phyloP scores from a whole-genome alignment of 176 grass and related monocot species.

The Oryza longistaminata region DNA sequence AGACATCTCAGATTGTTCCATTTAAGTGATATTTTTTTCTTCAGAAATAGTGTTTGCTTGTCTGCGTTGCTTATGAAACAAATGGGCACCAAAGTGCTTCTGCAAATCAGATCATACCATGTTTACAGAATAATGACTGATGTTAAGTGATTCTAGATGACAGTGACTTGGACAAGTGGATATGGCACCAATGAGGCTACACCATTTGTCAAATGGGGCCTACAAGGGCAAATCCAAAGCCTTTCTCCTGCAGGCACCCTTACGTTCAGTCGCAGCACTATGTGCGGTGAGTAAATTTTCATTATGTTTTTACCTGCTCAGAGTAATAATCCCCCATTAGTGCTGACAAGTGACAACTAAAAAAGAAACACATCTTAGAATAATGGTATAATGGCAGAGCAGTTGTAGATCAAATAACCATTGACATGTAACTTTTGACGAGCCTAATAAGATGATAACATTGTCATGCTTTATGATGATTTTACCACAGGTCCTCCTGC shows the following conservation, averaged over 20 bases:
- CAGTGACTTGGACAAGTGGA: constrained; percentile 94
- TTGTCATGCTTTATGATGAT: constrained; percentile 4
- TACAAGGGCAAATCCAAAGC: constrained; percentile 51
- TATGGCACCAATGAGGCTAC: constrained; percentile 67
- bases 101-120: neutral
- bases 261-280: constrained; percentile 64
- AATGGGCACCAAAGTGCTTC: neutral
- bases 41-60: constrained; percentile 12
- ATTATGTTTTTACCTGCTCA: constrained; percentile 1
- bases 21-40: constrained; percentile 15
- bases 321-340: neutral
- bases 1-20: neutral
- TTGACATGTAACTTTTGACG: constrained; percentile 1
- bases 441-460: constrained; percentile 1
- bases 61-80: neutral
- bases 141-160: constrained; percentile 64
- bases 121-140: constrained; percentile 15
- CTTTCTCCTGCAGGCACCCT: constrained; percentile 79
- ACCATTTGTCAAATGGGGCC: constrained; percentile 83
- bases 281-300: constrained; percentile 74
- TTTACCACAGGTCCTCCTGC: constrained; percentile 74
- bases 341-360: neutral
- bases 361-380: neutral
- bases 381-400: neutral
- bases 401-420: neutral